Evolutionary conservation across 2,329 filamentous ascomycete species (phyloP).

Genomic region (Aspergillus clavatus): DNA sequence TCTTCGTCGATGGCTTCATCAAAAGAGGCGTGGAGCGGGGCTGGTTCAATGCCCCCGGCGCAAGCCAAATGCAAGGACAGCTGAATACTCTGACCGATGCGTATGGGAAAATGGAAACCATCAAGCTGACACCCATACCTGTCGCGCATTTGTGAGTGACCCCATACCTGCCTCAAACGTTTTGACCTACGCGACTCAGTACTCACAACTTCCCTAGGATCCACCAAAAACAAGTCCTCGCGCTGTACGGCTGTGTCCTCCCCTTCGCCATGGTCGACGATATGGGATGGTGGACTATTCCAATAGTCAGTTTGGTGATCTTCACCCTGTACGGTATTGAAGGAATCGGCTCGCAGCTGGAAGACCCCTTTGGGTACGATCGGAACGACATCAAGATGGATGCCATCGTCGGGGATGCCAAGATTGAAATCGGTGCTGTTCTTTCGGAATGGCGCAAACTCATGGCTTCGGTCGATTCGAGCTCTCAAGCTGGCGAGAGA

Average conservation of each 20-base stretch:
- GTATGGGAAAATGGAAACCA: constrained; percentile 62
- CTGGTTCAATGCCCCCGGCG: constrained; percentile 58
- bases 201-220: constrained; percentile 40
- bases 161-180: not conserved
- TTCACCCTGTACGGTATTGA: constrained; percentile 63
- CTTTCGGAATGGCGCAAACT: constrained; percentile 53
- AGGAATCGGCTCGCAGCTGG: constrained; percentile 59
- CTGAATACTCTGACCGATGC: constrained; percentile 54
- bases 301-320: constrained; percentile 55
- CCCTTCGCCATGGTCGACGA: constrained; percentile 61
- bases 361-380: constrained; percentile 63
- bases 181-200: not conserved
- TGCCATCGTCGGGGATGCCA: constrained; percentile 57
- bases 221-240: constrained; percentile 60
- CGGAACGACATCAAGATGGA: constrained; percentile 66
- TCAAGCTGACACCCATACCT: constrained; percentile 59
- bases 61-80: constrained; percentile 54
- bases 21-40: constrained; percentile 51
- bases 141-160: constrained; percentile 52
- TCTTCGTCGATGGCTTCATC: constrained; percentile 58
- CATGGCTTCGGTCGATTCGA: constrained; percentile 16
- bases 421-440: constrained; percentile 54
- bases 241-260: constrained; percentile 55
- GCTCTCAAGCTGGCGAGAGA: constrained; percentile 4
- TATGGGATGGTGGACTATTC: constrained; percentile 59